Base-by-base conservation (phyloP, 2,329 filamentous ascomycete species). In the Colletotrichum siamense region DNA sequence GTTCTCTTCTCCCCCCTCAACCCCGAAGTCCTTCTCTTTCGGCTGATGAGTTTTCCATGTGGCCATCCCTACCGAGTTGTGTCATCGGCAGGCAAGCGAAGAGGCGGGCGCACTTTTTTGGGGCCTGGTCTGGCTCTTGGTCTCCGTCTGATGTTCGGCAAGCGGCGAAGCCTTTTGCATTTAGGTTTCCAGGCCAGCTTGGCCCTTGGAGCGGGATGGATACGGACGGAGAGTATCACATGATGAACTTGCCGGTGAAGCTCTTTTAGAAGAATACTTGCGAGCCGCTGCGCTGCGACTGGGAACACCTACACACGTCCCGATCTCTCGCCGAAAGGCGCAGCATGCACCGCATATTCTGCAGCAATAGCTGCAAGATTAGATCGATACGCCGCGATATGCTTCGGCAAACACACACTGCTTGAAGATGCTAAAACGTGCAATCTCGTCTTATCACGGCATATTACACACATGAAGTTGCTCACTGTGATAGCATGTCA, bases 141-240 rank as follows among this genome's bases (percentile, higher is more conserved):
- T 28, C 15, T 69, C 61, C 65, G 36, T 76, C 74, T 69, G 74
- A 76, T 74, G 26, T 74, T 76, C 71, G 65, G 74, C 64, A 76
- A 24, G 70, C 44, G 44, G 63, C 63, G 69, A 61, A 24, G 18
- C 22, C 36, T 49, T 49, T 64, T 13, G 44, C 26, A 36, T 30
- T 64, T 57, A 52, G 28, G 57, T 32, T 73, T 65, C 9, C 12
- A 12, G 49, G 30, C 44, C 61, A 18, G 39, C 65, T 49, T 65
- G 39, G 55, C 22, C 32, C 32, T n/a, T 32, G 16, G 26, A 30
- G 22, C 10, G 12, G 32, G 16, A 18, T 44, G 24, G 18, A 22
- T 52, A 52, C n/a, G 10, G 44, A 52, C 44, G 22, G 16, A 4
- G 24, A 49, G 71, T 26, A 52, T 32, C 18, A 8, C 15, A 28